A percentile compares a stretch with the other conserved stretches of the same genome.
phyloP scores from a whole-genome alignment of 306 rosid genomes.

The Albizia julibrissin region DNA sequence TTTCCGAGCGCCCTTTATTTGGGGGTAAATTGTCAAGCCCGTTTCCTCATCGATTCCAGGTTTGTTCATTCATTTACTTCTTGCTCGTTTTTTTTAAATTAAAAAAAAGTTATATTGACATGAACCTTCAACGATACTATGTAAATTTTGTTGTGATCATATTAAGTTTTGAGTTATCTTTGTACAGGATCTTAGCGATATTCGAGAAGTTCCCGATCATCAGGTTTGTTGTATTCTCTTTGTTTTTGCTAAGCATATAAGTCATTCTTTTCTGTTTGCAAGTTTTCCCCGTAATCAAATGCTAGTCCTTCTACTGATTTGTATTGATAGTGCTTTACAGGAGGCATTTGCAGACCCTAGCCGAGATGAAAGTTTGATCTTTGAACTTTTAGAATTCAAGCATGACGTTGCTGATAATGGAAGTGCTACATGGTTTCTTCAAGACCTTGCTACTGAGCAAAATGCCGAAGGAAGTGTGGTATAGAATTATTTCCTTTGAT shows the following conservation, averaged over 20 bases:
- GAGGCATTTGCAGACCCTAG: slow-evolving; percentile 76
- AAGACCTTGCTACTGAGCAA: slow-evolving; percentile 83
- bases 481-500: slow-evolving; percentile 22
- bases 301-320: slow-evolving; percentile 7
- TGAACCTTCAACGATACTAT: not conserved
- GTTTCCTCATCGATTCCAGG: slow-evolving; percentile 79
- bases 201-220: slow-evolving; percentile 88
- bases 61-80: slow-evolving; percentile 14
- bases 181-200: slow-evolving; percentile 71
- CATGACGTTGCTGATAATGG: slow-evolving; percentile 67
- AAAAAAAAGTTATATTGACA: not conserved
- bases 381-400: slow-evolving; percentile 79
- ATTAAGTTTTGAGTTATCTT: slow-evolving; percentile 10
- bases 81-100: no score
- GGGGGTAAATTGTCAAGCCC: slow-evolving; percentile 69
- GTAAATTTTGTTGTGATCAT: slow-evolving; percentile 16
- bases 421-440: slow-evolving; percentile 92
- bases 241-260: not conserved
- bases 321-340: slow-evolving; percentile 38
- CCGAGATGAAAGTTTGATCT: slow-evolving; percentile 82
- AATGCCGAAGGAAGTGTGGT: slow-evolving; percentile 83
- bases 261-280: not conserved
- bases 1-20: slow-evolving; percentile 55
- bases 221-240: slow-evolving; percentile 52
- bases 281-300: not conserved